phyloP scores from a whole-genome alignment of 169 alveolate species.

The Cryptosporidium ubiquitum region DNA sequence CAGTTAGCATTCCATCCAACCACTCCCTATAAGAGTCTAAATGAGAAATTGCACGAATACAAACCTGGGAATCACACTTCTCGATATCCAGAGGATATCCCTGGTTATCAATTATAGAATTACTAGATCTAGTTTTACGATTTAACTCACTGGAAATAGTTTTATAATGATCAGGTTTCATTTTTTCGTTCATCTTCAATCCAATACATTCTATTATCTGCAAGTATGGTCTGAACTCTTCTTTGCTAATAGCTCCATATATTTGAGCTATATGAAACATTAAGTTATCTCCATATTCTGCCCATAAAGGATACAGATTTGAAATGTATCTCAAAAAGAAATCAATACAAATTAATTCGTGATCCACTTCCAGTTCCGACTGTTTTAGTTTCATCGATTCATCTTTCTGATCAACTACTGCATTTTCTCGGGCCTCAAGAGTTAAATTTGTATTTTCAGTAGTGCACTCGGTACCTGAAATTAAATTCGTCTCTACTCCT shows the following conservation, averaged over 20 bases:
- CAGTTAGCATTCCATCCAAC: slow-evolving; percentile 29
- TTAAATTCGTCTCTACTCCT: background rate
- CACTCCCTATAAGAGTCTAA: slow-evolving; percentile 72
- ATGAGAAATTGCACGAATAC: slow-evolving; percentile 57
- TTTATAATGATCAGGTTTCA: too few relatives aligned
- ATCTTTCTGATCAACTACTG: background rate
- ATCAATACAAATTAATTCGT: slow-evolving; percentile 58
- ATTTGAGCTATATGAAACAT: slow-evolving; percentile 67
- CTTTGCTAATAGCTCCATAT: slow-evolving; percentile 41
- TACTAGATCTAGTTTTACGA: background rate
- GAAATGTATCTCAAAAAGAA: slow-evolving; percentile 58
- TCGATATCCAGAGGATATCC: slow-evolving; percentile 41
- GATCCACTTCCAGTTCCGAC: background rate
- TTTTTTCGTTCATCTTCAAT: background rate
- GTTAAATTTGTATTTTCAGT: background rate
- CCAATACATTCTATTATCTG: slow-evolving; percentile 33
- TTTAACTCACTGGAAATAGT: background rate
- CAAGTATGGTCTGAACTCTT: slow-evolving; percentile 33
- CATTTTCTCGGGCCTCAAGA: background rate
- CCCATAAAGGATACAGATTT: slow-evolving; percentile 67
- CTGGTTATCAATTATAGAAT: background rate
- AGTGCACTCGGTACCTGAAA: slow-evolving; percentile 6
- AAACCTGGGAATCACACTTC: slow-evolving; percentile 31
- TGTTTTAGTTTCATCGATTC: background rate
- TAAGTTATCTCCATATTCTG: slow-evolving; percentile 65